Evolutionary conservation across 441 rosid genomes (phyloP).

Genomic region (Erodium moschatum): DNA sequence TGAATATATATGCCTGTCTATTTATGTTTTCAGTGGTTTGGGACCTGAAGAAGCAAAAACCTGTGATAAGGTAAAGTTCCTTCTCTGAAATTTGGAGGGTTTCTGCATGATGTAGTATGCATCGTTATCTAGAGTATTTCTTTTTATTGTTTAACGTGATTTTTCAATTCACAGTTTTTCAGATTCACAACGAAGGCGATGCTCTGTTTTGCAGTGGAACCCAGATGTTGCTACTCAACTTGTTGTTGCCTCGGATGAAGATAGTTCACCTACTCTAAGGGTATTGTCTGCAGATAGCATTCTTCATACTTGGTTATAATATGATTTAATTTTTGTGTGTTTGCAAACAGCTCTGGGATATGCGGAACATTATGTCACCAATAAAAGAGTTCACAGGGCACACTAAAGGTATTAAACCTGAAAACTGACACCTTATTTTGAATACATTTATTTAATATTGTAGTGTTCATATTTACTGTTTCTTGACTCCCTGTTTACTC

Average conservation of each 20-base stretch:
- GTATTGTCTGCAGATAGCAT: slow-evolving; percentile 32
- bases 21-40: slow-evolving; percentile 60
- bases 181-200: slow-evolving; percentile 79
- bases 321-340: slow-evolving; percentile 14
- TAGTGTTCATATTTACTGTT: background rate
- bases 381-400: slow-evolving; percentile 84
- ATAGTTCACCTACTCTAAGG: slow-evolving; percentile 69
- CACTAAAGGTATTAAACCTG: slow-evolving; percentile 53
- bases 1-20: background rate
- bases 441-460: background rate
- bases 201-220: slow-evolving; percentile 99
- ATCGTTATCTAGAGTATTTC: background rate
- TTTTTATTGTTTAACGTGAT: slow-evolving; percentile 18
- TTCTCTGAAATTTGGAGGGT: slow-evolving; percentile 7
- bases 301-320: slow-evolving; percentile 9
- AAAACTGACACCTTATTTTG: background rate
- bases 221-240: slow-evolving; percentile 97
- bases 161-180: slow-evolving; percentile 55
- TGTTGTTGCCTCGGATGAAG: slow-evolving; percentile 95
- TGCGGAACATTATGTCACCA: slow-evolving; percentile 84
- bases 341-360: slow-evolving; percentile 87
- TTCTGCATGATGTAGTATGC: slow-evolving; percentile 14
- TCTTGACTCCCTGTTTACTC: background rate
- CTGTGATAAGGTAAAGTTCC: slow-evolving; percentile 60
- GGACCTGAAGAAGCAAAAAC: slow-evolving; percentile 97